A percentile compares a stretch with the other conserved stretches of the same genome.
Evolutionary conservation across 805 yeast species (phyloP).

Genomic region (Zygoascus flipseniorum): DNA sequence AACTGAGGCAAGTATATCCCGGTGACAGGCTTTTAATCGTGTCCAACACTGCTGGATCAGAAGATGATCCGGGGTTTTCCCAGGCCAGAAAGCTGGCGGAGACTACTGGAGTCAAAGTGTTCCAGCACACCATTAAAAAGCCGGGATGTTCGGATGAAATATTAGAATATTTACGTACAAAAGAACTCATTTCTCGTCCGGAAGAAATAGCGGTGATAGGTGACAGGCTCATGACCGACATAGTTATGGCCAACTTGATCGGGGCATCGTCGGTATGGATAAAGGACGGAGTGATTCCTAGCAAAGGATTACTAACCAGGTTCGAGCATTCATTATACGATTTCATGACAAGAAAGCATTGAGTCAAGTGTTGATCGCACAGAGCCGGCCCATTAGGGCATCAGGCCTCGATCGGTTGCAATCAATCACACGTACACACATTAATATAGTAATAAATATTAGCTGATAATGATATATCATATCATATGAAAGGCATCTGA

Average conservation of each 20-base stretch:
- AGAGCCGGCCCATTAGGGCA: neutral
- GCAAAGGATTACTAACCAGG: slow-evolving; percentile 6
- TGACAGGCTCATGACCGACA: slow-evolving; percentile 84
- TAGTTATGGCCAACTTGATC: slow-evolving; percentile 91
- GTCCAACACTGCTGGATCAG: slow-evolving; percentile 88
- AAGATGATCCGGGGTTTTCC: slow-evolving; percentile 50
- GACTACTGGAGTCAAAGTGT: slow-evolving; percentile 35
- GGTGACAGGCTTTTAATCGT: slow-evolving; percentile 62
- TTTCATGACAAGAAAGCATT: neutral
- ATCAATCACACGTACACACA: no score
- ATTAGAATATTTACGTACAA: slow-evolving; percentile 43
- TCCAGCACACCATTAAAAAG: slow-evolving; percentile 27
- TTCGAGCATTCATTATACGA: slow-evolving; percentile 9
- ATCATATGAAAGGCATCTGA: no score
- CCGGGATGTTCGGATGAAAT: slow-evolving; percentile 50
- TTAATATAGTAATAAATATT: no score
- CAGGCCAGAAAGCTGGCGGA: slow-evolving; percentile 59
- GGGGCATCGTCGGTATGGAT: slow-evolving; percentile 83
- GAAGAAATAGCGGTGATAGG: slow-evolving; percentile 79
- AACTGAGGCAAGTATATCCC: slow-evolving; percentile 50
- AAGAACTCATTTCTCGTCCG: slow-evolving; percentile 41
- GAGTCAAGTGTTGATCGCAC: no score
- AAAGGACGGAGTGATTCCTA: slow-evolving; percentile 54
- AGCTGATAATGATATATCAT: no score
- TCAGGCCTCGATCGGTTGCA: neutral